Conservation (phyloP, 2,329 filamentous ascomycete genomes). For the Trichoderma sp. region DNA sequence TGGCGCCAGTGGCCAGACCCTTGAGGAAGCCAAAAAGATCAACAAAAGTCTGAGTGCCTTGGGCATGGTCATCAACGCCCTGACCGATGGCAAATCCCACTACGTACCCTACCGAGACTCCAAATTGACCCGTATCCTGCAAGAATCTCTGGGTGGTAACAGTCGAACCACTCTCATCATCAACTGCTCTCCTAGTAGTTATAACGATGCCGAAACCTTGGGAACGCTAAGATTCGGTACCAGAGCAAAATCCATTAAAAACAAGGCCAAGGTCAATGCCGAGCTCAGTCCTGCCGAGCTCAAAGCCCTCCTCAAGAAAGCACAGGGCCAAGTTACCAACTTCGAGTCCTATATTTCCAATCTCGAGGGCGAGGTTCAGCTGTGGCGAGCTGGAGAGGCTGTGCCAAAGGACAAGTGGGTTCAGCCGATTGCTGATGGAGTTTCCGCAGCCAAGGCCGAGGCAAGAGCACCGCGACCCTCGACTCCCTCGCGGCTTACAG, state of each 20-base stretch:
- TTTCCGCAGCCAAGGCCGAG: slow-evolving; percentile 40
- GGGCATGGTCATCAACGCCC: slow-evolving; percentile 97
- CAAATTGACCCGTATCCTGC: slow-evolving; percentile 92
- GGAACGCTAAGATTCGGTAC: slow-evolving; percentile 93
- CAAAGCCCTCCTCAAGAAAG: slow-evolving; percentile 89
- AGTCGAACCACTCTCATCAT: slow-evolving; percentile 97
- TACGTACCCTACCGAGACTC: slow-evolving; percentile 97
- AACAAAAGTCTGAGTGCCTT: slow-evolving; percentile 98
- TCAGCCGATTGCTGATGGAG: slow-evolving; percentile 54
- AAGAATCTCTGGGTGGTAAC: slow-evolving; percentile 97
- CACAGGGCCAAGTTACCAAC: slow-evolving; percentile 81
- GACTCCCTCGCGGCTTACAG: slow-evolving; percentile 51
- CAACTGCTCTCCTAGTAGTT: slow-evolving; percentile 98
- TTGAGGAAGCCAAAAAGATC: slow-evolving; percentile 99
- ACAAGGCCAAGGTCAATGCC: slow-evolving; percentile 99
- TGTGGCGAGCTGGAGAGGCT: slow-evolving; percentile 83
- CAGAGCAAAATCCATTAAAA: slow-evolving; percentile 97
- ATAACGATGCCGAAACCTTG: slow-evolving; percentile 93
- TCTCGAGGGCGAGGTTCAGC: slow-evolving; percentile 78
- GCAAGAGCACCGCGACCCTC: slow-evolving; percentile 49
- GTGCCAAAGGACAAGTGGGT: slow-evolving; percentile 92
- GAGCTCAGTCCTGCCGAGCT: slow-evolving; percentile 94
- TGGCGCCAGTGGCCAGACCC: slow-evolving; percentile 90
- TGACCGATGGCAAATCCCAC: slow-evolving; percentile 95
- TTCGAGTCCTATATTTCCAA: slow-evolving; percentile 84